Evolutionary conservation across 257 asterid genomes (phyloP), one percentile per base, ranked within the genome.

Genomic region (Penstemon eatonii): DNA sequence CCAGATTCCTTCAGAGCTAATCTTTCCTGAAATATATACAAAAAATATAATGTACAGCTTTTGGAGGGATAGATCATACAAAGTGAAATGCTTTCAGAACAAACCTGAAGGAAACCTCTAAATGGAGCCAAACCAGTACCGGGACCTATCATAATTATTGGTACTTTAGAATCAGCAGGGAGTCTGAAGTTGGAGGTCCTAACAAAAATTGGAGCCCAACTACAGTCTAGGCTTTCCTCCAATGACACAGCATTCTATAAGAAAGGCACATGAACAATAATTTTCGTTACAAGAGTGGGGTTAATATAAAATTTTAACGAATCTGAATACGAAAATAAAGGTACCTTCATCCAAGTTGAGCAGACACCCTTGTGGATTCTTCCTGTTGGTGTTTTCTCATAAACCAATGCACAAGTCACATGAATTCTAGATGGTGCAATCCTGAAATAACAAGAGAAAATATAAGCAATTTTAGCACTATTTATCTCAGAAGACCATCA

Each of bases 301-400:
- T 68, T 18, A 13, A 5, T 18, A 52, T 15, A 50, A 19, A 45
- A 73, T 42, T 6, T 38, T 43, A 50, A 61, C 15, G 56, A 45
- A 66, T 15, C 63, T 76, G 41, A 73, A 60, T 4, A 56, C 43
- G 75, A 56, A 62, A 60, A 7, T 43, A 33, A 50, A 69, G 40
- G 49, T 85, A 91, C 99, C 98, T 91, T 91, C 87, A 94, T 94
- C 99, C 99, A 94, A 19, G 99, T 94, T 12, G 99, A 94, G 83
- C 99, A 94, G 56, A 94, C 81, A 71, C 99, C 99, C 85, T 84
- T 89, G 86, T 94, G 98, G 75, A 94, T 70, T 64, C 96, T 72
- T 74, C 99, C 99, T 3, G 94, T 68, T 6, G 96, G 96, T 15
- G 87, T 91, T 83, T 83, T 89, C 76, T 91, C 99, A 56, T 83